Conservation (phyloP, 164 flowering plant species). For the Kalanchoe fedtschenkoi region DNA sequence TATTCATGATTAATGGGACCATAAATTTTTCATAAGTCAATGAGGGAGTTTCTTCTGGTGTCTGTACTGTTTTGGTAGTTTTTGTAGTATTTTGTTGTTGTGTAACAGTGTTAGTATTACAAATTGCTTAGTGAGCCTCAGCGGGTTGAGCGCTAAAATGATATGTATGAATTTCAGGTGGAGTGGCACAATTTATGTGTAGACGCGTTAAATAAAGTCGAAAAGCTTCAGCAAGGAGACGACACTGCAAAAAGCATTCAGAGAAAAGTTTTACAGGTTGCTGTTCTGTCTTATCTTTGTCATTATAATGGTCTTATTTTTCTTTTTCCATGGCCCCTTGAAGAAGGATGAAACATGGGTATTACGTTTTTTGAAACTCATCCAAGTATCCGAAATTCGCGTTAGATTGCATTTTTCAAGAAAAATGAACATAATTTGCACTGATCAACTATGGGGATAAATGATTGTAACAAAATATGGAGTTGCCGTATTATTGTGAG, state of each 20-base stretch:
- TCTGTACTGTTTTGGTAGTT: not conserved
- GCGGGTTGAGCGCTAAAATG: not conserved
- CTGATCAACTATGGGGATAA: not conserved
- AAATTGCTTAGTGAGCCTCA: not conserved
- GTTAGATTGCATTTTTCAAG: no score
- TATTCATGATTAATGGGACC: not conserved
- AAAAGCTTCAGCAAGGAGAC: slow-evolving; percentile 55
- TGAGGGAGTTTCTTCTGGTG: not conserved
- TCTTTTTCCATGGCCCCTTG: no score
- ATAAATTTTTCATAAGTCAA: not conserved
- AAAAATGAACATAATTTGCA: not conserved
- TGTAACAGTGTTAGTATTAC: not conserved
- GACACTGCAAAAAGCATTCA: slow-evolving; percentile 48
- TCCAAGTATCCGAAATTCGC: no score
- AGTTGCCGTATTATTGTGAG: not conserved
- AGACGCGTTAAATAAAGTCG: slow-evolving; percentile 47
- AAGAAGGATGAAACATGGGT: no score
- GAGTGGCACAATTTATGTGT: slow-evolving; percentile 69
- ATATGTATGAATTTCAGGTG: slow-evolving; percentile 27
- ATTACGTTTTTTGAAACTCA: no score
- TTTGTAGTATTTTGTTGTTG: not conserved
- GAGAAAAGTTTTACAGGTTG: slow-evolving; percentile 60
- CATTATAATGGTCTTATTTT: no score
- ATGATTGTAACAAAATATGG: not conserved
- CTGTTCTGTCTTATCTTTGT: not conserved